Evolutionary conservation across 1,284 basidiomycete species (phyloP).

Genomic region (Amylostereum areolatum): DNA sequence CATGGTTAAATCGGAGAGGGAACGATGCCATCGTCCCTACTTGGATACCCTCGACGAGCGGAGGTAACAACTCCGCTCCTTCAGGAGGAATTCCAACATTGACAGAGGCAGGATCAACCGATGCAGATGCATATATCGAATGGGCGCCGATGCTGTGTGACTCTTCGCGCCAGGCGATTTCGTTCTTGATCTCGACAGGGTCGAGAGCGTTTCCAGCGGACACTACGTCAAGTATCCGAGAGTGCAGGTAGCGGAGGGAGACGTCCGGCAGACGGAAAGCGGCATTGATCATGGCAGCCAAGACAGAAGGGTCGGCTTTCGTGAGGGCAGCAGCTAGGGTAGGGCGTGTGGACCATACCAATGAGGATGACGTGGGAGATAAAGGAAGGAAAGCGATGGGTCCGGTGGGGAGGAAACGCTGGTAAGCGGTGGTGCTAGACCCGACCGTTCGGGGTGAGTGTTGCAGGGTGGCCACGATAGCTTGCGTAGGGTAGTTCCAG

Average conservation of each 20-base stretch:
- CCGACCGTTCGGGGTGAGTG: slow-evolving; percentile 55
- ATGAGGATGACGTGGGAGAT: slow-evolving; percentile 73
- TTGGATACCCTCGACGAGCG: slow-evolving; percentile 70
- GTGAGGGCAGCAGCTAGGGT: slow-evolving; percentile 71
- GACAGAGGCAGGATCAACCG: slow-evolving; percentile 17
- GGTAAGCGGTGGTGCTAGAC: slow-evolving; percentile 83
- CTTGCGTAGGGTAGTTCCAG: slow-evolving; percentile 89
- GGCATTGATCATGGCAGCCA: slow-evolving; percentile 82
- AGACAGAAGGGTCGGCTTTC: slow-evolving; percentile 56
- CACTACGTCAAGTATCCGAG: slow-evolving; percentile 53
- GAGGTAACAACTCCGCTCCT: slow-evolving; percentile 67
- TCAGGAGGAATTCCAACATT: slow-evolving; percentile 51
- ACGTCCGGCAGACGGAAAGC: slow-evolving; percentile 85
- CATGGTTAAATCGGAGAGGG: slow-evolving; percentile 85
- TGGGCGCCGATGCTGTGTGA: slow-evolving; percentile 57
- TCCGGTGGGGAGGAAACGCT: slow-evolving; percentile 93
- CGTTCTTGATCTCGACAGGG: slow-evolving; percentile 41
- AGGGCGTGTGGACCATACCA: slow-evolving; percentile 95
- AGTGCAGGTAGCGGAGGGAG: slow-evolving; percentile 67
- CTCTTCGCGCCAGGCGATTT: slow-evolving; percentile 64
- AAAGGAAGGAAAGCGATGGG: slow-evolving; percentile 92
- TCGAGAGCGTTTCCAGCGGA: slow-evolving; percentile 37
- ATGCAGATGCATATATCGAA: slow-evolving; percentile 55
- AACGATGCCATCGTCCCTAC: slow-evolving; percentile 82
- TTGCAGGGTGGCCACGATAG: slow-evolving; percentile 84